Evolutionary conservation across 2,329 filamentous ascomycete species (phyloP).

Genomic region (Celoporthe dispersa): DNA sequence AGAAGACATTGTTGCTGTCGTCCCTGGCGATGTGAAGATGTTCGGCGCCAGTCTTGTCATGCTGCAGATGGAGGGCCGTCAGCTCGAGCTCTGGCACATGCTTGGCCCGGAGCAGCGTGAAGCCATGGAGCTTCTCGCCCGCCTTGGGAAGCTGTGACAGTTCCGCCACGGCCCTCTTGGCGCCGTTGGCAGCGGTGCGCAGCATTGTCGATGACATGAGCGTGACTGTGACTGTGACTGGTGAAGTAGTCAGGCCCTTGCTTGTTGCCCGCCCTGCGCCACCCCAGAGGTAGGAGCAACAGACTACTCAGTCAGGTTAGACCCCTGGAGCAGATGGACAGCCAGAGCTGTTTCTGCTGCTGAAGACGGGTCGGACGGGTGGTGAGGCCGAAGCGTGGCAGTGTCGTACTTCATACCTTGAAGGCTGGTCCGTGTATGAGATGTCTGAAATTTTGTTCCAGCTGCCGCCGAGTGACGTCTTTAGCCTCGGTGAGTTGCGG

Average conservation of each 20-base stretch:
- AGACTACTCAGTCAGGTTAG: background rate
- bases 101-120: conserved; percentile 86
- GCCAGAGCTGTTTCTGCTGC: background rate
- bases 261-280: background rate
- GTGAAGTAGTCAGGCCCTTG: background rate
- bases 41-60: conserved; percentile 94
- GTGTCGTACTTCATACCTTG: background rate
- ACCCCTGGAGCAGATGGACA: background rate
- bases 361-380: background rate
- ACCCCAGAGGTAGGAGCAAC: background rate
- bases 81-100: conserved; percentile 93
- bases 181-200: conserved; percentile 36
- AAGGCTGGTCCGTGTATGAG: no score
- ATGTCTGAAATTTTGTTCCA: conserved; percentile 11
- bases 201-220: conserved; percentile 13
- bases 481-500: conserved; percentile 3
- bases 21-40: conserved; percentile 95
- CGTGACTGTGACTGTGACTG: background rate
- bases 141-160: conserved; percentile 75
- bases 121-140: conserved; percentile 89
- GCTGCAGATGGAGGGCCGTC: conserved; percentile 85
- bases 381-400: background rate
- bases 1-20: conserved; percentile 99
- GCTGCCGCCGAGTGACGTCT: conserved; percentile 12
- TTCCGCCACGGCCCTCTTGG: conserved; percentile 70